Evolutionary conservation across 2,329 filamentous ascomycete species (phyloP), one percentile per base, ranked within the genome.

Genomic region (Metarhizium guizhouense): DNA sequence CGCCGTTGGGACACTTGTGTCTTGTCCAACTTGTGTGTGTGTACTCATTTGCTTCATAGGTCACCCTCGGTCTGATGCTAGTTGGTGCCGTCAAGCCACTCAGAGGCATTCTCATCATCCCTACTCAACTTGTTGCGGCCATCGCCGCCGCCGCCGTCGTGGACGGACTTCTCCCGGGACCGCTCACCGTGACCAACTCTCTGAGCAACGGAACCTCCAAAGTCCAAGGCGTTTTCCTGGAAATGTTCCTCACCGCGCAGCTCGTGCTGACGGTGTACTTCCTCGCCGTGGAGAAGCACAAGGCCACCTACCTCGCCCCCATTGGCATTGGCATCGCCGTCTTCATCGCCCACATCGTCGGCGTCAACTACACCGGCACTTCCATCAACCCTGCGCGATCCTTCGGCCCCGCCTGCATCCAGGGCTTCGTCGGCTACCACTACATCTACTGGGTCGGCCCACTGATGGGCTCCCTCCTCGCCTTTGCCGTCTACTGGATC

Each of bases 261-360:
- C 73, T 88, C 10, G 78, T 86, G 7, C 74, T 87, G 54, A 79
- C 83, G 3, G 81, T 87, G 34, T 81, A 84, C 67, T 86, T 89
- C 80, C 75, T 89, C 48, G 86, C 85, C 0, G 81, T 83, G 4
- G 85, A 89, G 66, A 90, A 90, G 71, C 86, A 90, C 67, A 83
- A 84, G 48, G 82, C 82, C 2, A 90, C 87, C 0, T 88, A 79
- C 64, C 71, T 90, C 1, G 87, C 87, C 0, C 87, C 87, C 0
- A 72, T 90, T 3, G 86, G 84, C 13, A 88, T 91, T 61, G 88
- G 88, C 1, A 69, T 89, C 2, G 76, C 86, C 0, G 76, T 90
- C 54, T 90, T 90, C 67, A 78, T 90, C 47, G 72, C 72, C 5
- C 71, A 79, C 65, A 66, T 77, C 52, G 69, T 67, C 42, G 71